These are phyloP conservation scores for Haplosporangium gracile DNA, from an alignment of 192 early-diverging fungal species.

Conservation along the genomic window DNA sequence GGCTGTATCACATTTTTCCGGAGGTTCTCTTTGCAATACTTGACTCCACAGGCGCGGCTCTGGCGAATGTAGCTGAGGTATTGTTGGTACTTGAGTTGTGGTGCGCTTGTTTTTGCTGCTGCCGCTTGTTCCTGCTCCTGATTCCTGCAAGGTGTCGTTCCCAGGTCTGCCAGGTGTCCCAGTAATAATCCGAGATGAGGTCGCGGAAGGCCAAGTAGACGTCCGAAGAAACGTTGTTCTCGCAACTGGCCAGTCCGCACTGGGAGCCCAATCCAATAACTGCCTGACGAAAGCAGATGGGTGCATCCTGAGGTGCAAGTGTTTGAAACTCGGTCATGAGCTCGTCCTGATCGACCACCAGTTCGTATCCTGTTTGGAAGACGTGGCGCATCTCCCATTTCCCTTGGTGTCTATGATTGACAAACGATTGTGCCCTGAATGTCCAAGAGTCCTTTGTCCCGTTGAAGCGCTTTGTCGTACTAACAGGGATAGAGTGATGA, in stretches of 20 bases:
- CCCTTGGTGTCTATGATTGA: background rate
- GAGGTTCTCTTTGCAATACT: background rate
- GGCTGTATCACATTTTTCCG: background rate
- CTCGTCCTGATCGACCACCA: constrained; percentile 2
- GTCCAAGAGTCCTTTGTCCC: constrained; percentile 8
- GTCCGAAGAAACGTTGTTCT: constrained; percentile 28
- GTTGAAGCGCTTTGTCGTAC: constrained; percentile 15
- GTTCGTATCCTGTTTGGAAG: constrained; percentile 22
- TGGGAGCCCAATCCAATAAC: constrained; percentile 30
- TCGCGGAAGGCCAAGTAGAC: constrained; percentile 16
- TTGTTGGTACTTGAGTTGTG: background rate
- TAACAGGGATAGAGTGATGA: background rate
- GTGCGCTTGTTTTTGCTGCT: background rate
- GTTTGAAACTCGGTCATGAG: constrained; percentile 20
- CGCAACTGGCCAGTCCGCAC: constrained; percentile 16
- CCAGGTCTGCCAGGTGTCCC: constrained; percentile 9
- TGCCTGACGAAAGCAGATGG: constrained; percentile 33
- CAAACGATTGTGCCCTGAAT: background rate
- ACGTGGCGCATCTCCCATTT: constrained; percentile 18
- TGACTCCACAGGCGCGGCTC: constrained; percentile 5
- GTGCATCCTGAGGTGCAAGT: constrained; percentile 11
- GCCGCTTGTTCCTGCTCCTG: background rate
- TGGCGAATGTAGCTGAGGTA: constrained; percentile 7
- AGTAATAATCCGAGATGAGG: constrained; percentile 14
- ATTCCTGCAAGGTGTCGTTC: background rate